Evolutionary conservation across 2,329 filamentous ascomycete genomes (phyloP).

Genomic region (Herpotrichia juniperi): DNA sequence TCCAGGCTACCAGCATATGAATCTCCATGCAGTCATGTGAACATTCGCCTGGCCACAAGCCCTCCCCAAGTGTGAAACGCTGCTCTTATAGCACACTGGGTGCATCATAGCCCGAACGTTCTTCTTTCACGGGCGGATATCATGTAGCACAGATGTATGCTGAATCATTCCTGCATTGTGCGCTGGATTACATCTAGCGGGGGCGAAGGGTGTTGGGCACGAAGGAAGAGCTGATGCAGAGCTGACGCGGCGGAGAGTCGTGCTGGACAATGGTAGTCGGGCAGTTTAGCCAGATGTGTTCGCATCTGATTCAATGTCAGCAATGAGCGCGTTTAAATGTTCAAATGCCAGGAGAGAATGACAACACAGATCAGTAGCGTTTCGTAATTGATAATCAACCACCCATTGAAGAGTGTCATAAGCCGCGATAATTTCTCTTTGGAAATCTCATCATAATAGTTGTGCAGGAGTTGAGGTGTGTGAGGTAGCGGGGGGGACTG

Average conservation of each 20-base stretch:
- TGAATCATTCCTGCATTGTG: too few species aligned
- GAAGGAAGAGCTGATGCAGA: conserved; percentile 8
- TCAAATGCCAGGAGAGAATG: conserved; percentile 9
- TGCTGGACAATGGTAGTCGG: conserved; percentile 2
- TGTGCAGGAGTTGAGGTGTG: conserved; percentile 2
- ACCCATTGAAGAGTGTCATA: conserved; percentile 13
- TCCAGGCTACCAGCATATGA: too few species aligned
- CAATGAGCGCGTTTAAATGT: conserved; percentile 6
- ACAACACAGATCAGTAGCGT: conserved; percentile 8
- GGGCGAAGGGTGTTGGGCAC: conserved; percentile 3
- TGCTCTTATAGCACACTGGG: too few species aligned
- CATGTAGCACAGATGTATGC: too few species aligned
- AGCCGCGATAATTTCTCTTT: conserved; percentile 12
- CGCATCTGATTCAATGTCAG: conserved; percentile 6
- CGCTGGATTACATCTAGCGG: not conserved
- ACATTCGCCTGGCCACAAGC: too few species aligned
- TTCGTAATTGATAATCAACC: conserved; percentile 10
- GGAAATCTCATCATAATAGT: conserved; percentile 11
- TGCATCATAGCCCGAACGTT: too few species aligned
- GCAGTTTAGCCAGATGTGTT: conserved; percentile 5
- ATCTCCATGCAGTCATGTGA: too few species aligned
- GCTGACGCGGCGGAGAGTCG: conserved; percentile 7
- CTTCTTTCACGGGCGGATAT: too few species aligned
- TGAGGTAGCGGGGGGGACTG: conserved; percentile 8
- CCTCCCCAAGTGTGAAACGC: too few species aligned